Evolutionary conservation across 2,329 filamentous ascomycete genomes (phyloP).

Genomic region (Dactylellina cionopaga): DNA sequence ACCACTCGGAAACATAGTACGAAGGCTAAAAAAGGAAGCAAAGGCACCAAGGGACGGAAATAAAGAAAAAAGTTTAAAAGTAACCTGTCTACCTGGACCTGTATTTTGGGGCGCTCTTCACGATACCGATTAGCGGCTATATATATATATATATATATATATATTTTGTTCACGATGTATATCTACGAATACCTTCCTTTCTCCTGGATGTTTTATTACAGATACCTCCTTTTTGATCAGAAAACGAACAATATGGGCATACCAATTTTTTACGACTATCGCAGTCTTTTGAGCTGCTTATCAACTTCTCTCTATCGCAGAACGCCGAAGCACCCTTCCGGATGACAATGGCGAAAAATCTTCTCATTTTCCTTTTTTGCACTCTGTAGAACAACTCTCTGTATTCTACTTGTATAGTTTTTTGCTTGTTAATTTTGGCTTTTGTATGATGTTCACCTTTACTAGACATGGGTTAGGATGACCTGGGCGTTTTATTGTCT

Average conservation of each 20-base stretch:
- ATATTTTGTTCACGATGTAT: conserved; percentile 10
- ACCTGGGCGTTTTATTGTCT: conserved; percentile 12
- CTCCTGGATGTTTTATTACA: conserved; percentile 39
- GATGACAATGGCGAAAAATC: neutral
- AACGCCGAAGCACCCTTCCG: too few species aligned
- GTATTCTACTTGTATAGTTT: conserved; percentile 15
- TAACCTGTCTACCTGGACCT: too few species aligned
- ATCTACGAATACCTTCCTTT: conserved; percentile 18
- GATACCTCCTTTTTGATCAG: neutral
- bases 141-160: too few species aligned
- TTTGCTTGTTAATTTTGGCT: conserved; percentile 5
- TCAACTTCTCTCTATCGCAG: neutral
- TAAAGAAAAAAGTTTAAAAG: conserved; percentile 1
- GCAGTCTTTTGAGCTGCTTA: neutral
- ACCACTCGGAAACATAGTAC: conserved; percentile 37
- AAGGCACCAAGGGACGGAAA: conserved; percentile 40
- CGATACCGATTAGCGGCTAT: too few species aligned
- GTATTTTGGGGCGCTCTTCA: neutral
- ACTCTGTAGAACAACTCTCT: neutral
- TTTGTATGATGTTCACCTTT: conserved; percentile 26
- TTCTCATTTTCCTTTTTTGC: conserved; percentile 2
- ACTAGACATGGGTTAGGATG: conserved; percentile 38
- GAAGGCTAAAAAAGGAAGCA: conserved; percentile 21
- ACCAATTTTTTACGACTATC: neutral
- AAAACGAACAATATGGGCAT: neutral